Evolutionary conservation across 805 yeast genomes (phyloP), one percentile per base, ranked within the genome.

Genomic region (Candida sanyiensis): DNA sequence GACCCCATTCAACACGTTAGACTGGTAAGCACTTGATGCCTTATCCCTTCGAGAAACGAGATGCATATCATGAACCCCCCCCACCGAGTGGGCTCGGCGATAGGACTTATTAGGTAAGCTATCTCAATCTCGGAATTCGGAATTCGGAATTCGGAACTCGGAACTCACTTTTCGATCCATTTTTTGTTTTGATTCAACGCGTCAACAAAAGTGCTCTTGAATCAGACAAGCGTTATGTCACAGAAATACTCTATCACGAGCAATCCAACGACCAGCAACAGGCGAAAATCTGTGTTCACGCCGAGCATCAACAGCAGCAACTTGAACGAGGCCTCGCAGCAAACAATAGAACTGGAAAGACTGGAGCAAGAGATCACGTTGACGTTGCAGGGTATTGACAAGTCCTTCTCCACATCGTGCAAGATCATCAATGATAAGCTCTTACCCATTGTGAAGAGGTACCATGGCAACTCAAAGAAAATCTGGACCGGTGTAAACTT

Each of bases 361-460:
- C 58, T 85, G 31, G 95, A 87, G 51, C 94, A 83, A 56, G 83
- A 80, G 52, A 83, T 85, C 29, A 85, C 95, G 0, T 58, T 82
- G 38, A 75, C 79, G 6, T 62, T 88, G 34, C 96, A 86, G 57
- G 80, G 79, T 34, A 83, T 88, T 18, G 95, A 87, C 61, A 71
- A 77, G 34, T 81, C 85, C 52, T 68, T 87, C 35, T 72, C 82
- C 10, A 66, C 71, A 31, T 76, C 89, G 16, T 85, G 83, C 55
- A 70, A 77, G 33, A 70, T 80, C 24, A 75, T 88, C 19, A 77
- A 77, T 34, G 82, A 81, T 44, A 70, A 71, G 29, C 69, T 87
- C 22, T 66, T 84, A 23, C 95, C 95, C 3, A 66, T 75, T 10
- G 70, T 87, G 17, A 71, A 75, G 45, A 65, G 68, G 32, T 85